phyloP scores from a whole-genome alignment of 1,139 yeast species.

The Pichia sp. region DNA sequence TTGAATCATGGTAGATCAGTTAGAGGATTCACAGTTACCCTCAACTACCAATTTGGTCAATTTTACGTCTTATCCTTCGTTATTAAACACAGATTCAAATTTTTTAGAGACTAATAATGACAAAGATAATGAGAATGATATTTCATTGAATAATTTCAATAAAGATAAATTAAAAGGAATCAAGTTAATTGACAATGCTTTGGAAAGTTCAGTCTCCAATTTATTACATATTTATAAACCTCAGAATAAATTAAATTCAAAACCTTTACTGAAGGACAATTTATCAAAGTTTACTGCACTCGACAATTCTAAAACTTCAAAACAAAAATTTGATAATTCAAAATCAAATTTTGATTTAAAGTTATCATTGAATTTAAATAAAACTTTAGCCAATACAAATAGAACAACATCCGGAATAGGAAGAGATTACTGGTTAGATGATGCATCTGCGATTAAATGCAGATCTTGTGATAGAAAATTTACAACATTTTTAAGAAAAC shows the following conservation, averaged over 20 bases:
- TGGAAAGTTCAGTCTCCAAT: not conserved
- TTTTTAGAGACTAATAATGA: not conserved
- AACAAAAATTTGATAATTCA: not conserved
- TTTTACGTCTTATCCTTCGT: constrained; percentile 6
- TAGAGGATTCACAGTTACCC: constrained; percentile 1
- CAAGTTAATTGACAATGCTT: too few relatives aligned
- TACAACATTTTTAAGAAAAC: constrained; percentile 75
- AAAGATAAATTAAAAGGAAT: too few relatives aligned
- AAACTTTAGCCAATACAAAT: constrained; percentile 17
- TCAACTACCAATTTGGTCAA: constrained; percentile 8
- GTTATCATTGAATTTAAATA: constrained; percentile 21
- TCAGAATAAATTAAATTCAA: not conserved
- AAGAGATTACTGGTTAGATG: constrained; percentile 52
- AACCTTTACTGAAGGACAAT: not conserved
- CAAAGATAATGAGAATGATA: not conserved
- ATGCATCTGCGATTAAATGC: constrained; percentile 52
- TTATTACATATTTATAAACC: constrained; percentile 1
- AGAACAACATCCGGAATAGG: constrained; percentile 27
- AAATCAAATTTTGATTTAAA: not conserved
- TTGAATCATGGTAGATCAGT: not conserved
- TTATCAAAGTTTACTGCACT: not conserved
- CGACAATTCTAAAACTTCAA: not conserved
- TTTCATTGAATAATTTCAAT: not conserved
- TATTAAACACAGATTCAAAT: not conserved
- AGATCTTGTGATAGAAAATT: constrained; percentile 50